A percentile compares a stretch with the other conserved stretches of the same genome.
These are phyloP conservation scores for Thalassiosira profunda DNA, from an alignment of 108 stramenopile species.

Conservation along the genomic window DNA sequence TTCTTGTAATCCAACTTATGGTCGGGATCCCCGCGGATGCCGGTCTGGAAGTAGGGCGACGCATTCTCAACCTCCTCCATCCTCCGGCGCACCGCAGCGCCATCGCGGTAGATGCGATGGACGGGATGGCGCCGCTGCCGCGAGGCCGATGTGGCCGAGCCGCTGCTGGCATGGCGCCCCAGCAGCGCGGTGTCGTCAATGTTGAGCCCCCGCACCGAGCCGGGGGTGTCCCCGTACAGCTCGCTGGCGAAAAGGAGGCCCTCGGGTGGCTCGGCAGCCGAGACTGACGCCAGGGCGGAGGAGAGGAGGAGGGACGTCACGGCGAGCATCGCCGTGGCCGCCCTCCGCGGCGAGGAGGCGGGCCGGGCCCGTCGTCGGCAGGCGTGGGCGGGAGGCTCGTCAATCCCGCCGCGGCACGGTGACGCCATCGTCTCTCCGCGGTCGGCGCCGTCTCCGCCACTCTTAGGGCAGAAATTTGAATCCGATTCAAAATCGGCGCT, in stretches of 20 bases:
- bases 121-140: slow-evolving; percentile 43
- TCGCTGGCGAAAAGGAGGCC: background rate
- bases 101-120: slow-evolving; percentile 65
- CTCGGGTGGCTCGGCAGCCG: too few species aligned
- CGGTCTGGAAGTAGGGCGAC: slow-evolving; percentile 61
- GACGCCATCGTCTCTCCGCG: too few species aligned
- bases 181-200: too few species aligned
- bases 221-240: background rate
- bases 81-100: slow-evolving; percentile 53
- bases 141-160: background rate
- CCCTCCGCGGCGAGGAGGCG: background rate
- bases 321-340: background rate
- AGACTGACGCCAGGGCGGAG: background rate
- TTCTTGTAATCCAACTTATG: slow-evolving; percentile 68
- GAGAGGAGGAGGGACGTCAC: background rate
- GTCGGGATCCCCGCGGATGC: slow-evolving; percentile 62
- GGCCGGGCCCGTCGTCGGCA: too few species aligned
- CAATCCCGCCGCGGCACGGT: too few species aligned
- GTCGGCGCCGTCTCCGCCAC: too few species aligned
- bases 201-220: background rate
- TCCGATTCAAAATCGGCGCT: too few species aligned
- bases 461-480: too few species aligned
- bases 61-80: slow-evolving; percentile 66
- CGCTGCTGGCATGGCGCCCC: too few species aligned
- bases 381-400: too few species aligned